A percentile compares a stretch with the other conserved stretches of the same genome.
Evolutionary conservation across 1,284 basidiomycete species (phyloP).

Genomic region (Ceratobasidium sp.): DNA sequence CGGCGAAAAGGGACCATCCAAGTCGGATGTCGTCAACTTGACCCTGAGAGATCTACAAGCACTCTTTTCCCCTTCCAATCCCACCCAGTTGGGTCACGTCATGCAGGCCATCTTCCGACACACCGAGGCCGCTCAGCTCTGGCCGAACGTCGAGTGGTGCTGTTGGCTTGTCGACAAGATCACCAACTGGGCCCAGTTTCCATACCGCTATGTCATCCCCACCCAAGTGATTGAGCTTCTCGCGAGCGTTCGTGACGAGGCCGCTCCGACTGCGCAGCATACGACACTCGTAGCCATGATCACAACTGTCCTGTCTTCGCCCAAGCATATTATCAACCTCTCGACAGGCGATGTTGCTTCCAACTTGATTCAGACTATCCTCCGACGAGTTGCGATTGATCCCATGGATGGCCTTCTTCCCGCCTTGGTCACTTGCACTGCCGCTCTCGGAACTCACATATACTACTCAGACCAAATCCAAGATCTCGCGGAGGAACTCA

Average conservation of each 20-base stretch:
- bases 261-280: constrained; percentile 63
- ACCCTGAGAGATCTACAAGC: constrained; percentile 76
- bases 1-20: constrained; percentile 84
- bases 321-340: constrained; percentile 84
- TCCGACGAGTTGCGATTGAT: constrained; percentile 72
- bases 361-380: constrained; percentile 73
- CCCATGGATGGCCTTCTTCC: constrained; percentile 73
- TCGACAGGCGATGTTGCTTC: constrained; percentile 90
- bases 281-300: constrained; percentile 81
- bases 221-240: constrained; percentile 84
- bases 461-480: constrained; percentile 98
- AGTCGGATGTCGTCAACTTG: constrained; percentile 74
- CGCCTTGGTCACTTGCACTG: constrained; percentile 77
- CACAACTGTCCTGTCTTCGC: constrained; percentile 81
- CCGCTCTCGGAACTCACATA: constrained; percentile 85
- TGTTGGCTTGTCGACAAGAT: constrained; percentile 82
- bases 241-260: constrained; percentile 68
- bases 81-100: constrained; percentile 74
- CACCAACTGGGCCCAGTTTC: constrained; percentile 86
- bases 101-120: constrained; percentile 73
- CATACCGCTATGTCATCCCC: constrained; percentile 90
- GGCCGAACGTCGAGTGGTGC: constrained; percentile 77
- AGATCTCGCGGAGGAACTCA: constrained; percentile 87
- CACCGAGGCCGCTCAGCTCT: constrained; percentile 68
- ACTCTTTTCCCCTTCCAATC: constrained; percentile 78